Base-by-base conservation (phyloP, 768 basidiomycete species). In the Paxillus ammoniavirescens region DNA sequence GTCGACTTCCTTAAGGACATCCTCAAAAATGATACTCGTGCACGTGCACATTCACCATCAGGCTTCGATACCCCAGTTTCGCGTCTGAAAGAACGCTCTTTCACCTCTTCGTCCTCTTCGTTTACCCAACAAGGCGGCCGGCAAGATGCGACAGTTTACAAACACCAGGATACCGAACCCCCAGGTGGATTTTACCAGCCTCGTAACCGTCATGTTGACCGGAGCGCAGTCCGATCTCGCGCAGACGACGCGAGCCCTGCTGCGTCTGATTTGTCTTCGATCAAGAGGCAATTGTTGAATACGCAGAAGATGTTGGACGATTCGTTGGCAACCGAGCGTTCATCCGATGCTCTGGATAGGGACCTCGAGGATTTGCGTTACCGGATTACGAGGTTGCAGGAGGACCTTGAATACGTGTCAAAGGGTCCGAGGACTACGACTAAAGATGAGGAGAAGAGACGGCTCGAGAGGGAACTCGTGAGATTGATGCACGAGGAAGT, bases 61-160 rank as follows among this genome's bases (percentile, higher is more conserved):
- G 73, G 67, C 18, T 43, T 74, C 15, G 83, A 87, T 54, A 54
- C 70, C 0, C 86, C 81, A 0, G 68, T 83, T 12, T 89, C 89
- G 0, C 77, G 77, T 49, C 72, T 84, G 21, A 86, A 87, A 63
- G 77, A 82, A 47, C 86, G 89, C 5, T 90, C 91, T 0, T 88
- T 95, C 65, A 81, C 80, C 54, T 73, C 74, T 10, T 73, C 26
- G 26, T 26, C 78, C 6, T 73, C 83, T 2, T 72, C 80, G 4
- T 69, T 78, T 14, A 82, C 83, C 8, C 66, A 56, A 12, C 64
- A 68, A 47, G 78, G 83, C 2, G 77, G 79, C 5, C 80, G 89
- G 10, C 83, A 85, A 57, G 97, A 99, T 67, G 97, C 93, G 2
- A 91, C 93, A 0, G 87, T 93, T 33, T 99, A 97, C 76, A 91